Conservation (phyloP, 1,284 basidiomycete genomes). For the Cutaneotrichosporon cutaneum region DNA sequence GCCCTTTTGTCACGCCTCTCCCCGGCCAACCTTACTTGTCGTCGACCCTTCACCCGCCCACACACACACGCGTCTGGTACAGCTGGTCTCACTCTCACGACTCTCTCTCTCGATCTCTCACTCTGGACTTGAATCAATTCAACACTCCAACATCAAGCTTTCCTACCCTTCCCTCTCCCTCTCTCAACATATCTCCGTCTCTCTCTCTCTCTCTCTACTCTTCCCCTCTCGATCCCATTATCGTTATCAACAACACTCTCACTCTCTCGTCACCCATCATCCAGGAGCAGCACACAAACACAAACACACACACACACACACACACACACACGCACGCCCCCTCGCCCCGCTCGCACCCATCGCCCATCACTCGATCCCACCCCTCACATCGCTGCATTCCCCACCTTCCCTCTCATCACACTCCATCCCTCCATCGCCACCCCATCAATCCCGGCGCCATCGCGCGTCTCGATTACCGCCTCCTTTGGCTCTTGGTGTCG, state of each 20-base stretch:
- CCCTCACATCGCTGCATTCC: neutral
- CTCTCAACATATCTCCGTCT: neutral
- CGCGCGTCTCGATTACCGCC: neutral
- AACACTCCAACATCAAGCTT: neutral
- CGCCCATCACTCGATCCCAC: neutral
- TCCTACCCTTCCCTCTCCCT: neutral
- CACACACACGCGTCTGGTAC: too few species aligned
- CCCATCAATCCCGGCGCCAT: neutral
- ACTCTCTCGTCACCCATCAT: neutral
- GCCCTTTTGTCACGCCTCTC: too few species aligned
- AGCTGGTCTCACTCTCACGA: neutral
- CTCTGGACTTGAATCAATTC: conserved; percentile 4
- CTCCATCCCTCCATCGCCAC: neutral
- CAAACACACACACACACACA: neutral
- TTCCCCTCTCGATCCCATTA: neutral
- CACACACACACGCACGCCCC: conserved; percentile 6
- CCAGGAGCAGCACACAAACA: neutral
- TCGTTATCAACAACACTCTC: neutral
- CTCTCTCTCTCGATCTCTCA: conserved; percentile 1
- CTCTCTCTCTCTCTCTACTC: too few species aligned
- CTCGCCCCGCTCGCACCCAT: neutral
- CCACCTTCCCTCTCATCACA: neutral
- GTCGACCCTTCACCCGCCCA: too few species aligned
- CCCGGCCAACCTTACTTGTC: too few species aligned
- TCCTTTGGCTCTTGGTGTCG: too few species aligned